Evolutionary conservation across 164 flowering plant species (phyloP).

Genomic region (Chloranthus sessilifolius): DNA sequence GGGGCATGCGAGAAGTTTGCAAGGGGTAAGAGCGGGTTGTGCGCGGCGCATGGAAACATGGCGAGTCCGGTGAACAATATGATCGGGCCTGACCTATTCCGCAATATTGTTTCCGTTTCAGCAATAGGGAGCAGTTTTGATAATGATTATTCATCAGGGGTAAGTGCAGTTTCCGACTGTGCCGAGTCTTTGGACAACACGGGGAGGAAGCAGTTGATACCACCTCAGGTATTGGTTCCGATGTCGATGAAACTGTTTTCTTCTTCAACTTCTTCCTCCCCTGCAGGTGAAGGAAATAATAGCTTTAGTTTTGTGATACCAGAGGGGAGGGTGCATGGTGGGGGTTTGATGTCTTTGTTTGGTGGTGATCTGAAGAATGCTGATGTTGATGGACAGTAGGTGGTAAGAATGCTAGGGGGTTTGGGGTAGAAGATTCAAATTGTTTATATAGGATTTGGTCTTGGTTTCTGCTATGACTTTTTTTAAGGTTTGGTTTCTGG

Average conservation of each 20-base stretch:
- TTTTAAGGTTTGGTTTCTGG: too few species aligned
- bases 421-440: background rate
- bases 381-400: constrained; percentile 30
- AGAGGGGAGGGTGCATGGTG: constrained; percentile 96
- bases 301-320: constrained; percentile 44
- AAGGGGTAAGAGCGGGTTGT: constrained; percentile 76
- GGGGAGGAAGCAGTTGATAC: constrained; percentile 48
- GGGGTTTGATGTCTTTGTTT: constrained; percentile 75
- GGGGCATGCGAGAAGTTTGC: constrained; percentile 80
- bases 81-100: constrained; percentile 68
- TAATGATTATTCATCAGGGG: constrained; percentile 41
- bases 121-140: constrained; percentile 36
- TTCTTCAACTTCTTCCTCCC: constrained; percentile 26
- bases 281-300: constrained; percentile 16
- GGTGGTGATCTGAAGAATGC: constrained; percentile 66
- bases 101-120: constrained; percentile 55
- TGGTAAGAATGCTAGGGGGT: background rate
- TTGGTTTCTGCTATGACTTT: too few species aligned
- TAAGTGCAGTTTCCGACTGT: constrained; percentile 51
- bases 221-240: constrained; percentile 84
- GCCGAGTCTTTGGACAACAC: constrained; percentile 47
- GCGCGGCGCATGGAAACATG: constrained; percentile 73
- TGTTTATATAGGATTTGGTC: too few species aligned
- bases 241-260: constrained; percentile 67
- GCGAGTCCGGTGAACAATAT: constrained; percentile 30